A percentile compares a stretch with the other conserved stretches of the same genome.
phyloP scores from a whole-genome alignment of 2,329 filamentous ascomycete genomes.

The Colletotrichum tropicale region DNA sequence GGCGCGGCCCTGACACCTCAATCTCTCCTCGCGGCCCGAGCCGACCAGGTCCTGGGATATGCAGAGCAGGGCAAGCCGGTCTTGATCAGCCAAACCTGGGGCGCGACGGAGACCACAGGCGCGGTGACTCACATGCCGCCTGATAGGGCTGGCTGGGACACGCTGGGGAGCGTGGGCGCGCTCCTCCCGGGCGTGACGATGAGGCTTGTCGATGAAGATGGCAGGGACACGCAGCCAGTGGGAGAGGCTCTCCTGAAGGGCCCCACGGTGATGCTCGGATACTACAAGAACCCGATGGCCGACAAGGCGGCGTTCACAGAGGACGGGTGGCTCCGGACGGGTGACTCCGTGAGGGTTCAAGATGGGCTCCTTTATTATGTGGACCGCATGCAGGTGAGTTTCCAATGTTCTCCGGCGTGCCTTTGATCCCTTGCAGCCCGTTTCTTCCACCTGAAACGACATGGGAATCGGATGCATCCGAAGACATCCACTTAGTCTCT shows the following conservation, averaged over 20 bases:
- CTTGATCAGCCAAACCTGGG: slow-evolving; percentile 5
- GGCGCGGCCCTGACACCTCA: neutral
- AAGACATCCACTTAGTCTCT: neutral
- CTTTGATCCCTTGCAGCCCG: neutral
- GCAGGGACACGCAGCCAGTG: neutral
- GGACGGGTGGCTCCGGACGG: slow-evolving; percentile 3
- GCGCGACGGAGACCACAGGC: neutral
- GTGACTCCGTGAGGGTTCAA: neutral
- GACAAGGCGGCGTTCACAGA: neutral
- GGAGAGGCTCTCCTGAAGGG: neutral
- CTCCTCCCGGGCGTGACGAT: neutral
- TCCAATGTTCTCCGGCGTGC: neutral
- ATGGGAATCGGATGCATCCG: neutral
- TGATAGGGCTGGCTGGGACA: neutral
- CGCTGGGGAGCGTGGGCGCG: neutral
- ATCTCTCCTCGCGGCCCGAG: neutral
- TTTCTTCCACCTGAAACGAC: neutral
- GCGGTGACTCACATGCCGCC: neutral
- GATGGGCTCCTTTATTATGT: slow-evolving; percentile 1
- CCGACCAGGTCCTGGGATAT: neutral
- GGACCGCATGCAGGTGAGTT: neutral
- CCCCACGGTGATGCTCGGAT: neutral
- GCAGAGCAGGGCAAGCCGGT: neutral
- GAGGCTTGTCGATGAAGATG: neutral
- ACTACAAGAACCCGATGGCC: neutral